Percentiles rank a stretch among this genome's conserved stretches.
phyloP scores from a whole-genome alignment of 768 basidiomycete genomes.

The Leucocoprinus leucothites region DNA sequence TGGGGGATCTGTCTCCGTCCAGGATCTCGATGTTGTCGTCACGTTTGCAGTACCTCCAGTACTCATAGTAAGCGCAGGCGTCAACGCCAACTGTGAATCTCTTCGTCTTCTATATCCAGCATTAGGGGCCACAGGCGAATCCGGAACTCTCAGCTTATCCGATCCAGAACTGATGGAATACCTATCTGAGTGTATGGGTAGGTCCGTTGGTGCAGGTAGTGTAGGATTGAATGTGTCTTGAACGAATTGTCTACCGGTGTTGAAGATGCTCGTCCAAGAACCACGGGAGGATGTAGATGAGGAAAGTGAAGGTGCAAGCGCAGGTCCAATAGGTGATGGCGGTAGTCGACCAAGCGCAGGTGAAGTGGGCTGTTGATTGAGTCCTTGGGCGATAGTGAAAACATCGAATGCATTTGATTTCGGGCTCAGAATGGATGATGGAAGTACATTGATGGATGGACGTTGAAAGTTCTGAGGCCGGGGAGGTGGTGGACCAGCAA shows the following conservation, averaged over 20 bases:
- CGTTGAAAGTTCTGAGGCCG: constrained; percentile 26
- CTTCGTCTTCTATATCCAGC: constrained; percentile 22
- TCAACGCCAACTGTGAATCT: constrained; percentile 21
- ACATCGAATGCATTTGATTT: constrained; percentile 46
- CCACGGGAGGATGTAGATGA: constrained; percentile 66
- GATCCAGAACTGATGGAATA: neutral
- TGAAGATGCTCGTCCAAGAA: constrained; percentile 81
- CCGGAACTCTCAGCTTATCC: constrained; percentile 12
- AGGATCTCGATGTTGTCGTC: constrained; percentile 45
- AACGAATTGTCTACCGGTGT: constrained; percentile 63
- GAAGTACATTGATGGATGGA: constrained; percentile 11
- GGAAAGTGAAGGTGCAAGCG: constrained; percentile 38
- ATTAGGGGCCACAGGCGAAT: constrained; percentile 14
- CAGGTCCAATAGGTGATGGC: constrained; percentile 37
- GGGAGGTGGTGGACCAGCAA: neutral
- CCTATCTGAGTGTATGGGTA: neutral
- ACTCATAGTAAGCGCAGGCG: constrained; percentile 16
- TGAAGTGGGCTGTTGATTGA: constrained; percentile 38
- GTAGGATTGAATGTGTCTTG: constrained; percentile 49
- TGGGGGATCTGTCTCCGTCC: constrained; percentile 45
- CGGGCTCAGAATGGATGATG: constrained; percentile 2
- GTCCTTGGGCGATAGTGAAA: constrained; percentile 47
- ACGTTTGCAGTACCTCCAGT: constrained; percentile 13
- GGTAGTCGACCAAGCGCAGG: constrained; percentile 50
- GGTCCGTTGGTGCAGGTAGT: constrained; percentile 37